Conservation (phyloP, 768 basidiomycete species). For the Leucosporidium yakuticum region DNA sequence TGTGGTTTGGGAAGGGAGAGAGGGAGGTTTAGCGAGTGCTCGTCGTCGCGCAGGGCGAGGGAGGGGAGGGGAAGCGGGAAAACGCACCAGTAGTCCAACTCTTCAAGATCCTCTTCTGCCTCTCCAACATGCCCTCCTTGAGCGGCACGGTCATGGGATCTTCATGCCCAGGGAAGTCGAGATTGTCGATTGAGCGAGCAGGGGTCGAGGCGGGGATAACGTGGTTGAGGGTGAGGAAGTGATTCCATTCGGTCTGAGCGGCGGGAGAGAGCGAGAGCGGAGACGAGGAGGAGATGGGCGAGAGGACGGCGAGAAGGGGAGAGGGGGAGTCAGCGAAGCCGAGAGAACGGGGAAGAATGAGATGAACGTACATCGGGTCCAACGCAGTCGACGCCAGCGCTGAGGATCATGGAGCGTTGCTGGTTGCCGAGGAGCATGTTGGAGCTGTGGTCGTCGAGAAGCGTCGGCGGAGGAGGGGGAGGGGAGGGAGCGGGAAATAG, state of each 20-base stretch:
- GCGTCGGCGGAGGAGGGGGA: neutral
- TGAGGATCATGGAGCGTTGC: conserved; percentile 31
- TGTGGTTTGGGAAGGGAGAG: neutral
- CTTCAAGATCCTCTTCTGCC: conserved; percentile 28
- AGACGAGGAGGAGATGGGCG: neutral
- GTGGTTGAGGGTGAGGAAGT: conserved; percentile 32
- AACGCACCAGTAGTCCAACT: conserved; percentile 25
- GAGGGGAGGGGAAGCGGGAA: neutral
- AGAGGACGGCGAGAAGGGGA: neutral
- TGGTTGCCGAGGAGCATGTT: conserved; percentile 23
- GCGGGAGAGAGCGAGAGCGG: too few relatives aligned
- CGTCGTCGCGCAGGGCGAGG: neutral
- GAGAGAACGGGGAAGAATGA: too few relatives aligned
- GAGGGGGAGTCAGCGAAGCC: too few relatives aligned
- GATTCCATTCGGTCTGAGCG: conserved; percentile 26
- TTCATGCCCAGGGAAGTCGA: conserved; percentile 14
- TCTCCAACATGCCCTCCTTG: conserved; percentile 23
- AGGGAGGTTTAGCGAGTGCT: neutral
- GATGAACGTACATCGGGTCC: conserved; percentile 5
- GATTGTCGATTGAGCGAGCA: neutral
- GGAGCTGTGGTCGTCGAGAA: conserved; percentile 9
- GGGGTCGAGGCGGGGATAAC: conserved; percentile 2
- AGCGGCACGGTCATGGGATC: conserved; percentile 17
- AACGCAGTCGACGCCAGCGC: conserved; percentile 30
- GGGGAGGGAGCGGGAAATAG: neutral